Evolutionary conservation across 2,329 filamentous ascomycete genomes (phyloP).

Genomic region (Fusarium buxicola): DNA sequence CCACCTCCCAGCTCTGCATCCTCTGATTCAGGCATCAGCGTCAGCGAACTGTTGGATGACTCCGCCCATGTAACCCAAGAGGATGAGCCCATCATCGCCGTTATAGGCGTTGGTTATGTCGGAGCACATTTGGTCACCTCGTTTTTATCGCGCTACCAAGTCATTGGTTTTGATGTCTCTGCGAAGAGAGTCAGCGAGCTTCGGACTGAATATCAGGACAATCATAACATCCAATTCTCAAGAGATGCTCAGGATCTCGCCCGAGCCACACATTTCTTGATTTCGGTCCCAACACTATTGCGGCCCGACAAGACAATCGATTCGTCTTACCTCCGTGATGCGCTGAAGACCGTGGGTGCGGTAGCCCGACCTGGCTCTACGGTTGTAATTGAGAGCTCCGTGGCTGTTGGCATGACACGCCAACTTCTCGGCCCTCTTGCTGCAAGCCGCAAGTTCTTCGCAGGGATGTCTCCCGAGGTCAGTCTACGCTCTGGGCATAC

Average conservation of each 20-base stretch:
- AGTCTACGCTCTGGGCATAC: background rate
- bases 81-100: conserved; percentile 53
- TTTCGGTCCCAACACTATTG: conserved; percentile 64
- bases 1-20: conserved; percentile 21
- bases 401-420: conserved; percentile 65
- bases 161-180: conserved; percentile 62
- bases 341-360: conserved; percentile 55
- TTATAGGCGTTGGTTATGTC: conserved; percentile 66
- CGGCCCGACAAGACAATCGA: conserved; percentile 59
- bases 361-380: conserved; percentile 57
- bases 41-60: background rate
- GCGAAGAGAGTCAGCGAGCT: conserved; percentile 51
- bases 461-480: conserved; percentile 60
- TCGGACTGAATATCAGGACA: conserved; percentile 37
- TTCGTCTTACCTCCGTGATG: conserved; percentile 57
- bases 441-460: conserved; percentile 53
- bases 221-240: conserved; percentile 47
- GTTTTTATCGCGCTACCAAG: conserved; percentile 55
- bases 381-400: conserved; percentile 64
- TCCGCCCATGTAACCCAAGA: conserved; percentile 1
- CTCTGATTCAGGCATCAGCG: background rate
- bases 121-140: conserved; percentile 59
- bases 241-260: conserved; percentile 50
- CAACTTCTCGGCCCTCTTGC: conserved; percentile 59
- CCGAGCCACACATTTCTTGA: conserved; percentile 61